These are phyloP conservation scores for Zelopaecilomyces penicillatus DNA, from an alignment of 2,329 filamentous ascomycete species.

Conservation along the genomic window DNA sequence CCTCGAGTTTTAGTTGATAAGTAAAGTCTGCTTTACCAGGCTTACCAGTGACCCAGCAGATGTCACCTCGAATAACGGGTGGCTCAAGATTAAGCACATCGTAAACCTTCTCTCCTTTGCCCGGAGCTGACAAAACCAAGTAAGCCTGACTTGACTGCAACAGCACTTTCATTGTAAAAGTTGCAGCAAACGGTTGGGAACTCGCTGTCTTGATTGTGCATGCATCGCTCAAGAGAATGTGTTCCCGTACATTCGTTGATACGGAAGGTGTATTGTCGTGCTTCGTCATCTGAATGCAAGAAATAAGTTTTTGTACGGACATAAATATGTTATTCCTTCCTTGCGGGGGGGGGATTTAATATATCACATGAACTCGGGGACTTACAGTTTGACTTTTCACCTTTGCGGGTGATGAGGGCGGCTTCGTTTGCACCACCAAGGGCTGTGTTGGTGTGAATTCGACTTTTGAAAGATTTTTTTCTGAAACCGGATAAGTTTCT, in stretches of 20 bases:
- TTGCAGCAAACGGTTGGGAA: slow-evolving; percentile 5
- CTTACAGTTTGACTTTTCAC: no score
- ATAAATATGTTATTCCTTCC: no score
- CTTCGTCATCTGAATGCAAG: background rate
- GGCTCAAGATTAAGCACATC: slow-evolving; percentile 15
- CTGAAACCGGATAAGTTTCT: no score
- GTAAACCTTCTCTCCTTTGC: slow-evolving; percentile 10
- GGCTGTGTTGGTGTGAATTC: no score
- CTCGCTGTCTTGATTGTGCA: slow-evolving; percentile 11
- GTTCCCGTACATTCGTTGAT: slow-evolving; percentile 3
- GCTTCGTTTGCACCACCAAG: no score
- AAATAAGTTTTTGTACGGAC: background rate
- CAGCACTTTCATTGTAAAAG: slow-evolving; percentile 13
- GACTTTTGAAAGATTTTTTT: no score
- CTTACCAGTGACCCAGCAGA: slow-evolving; percentile 13
- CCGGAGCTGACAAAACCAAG: slow-evolving; percentile 12
- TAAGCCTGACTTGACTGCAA: slow-evolving; percentile 9
- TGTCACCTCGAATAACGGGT: slow-evolving; percentile 12
- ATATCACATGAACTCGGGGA: no score
- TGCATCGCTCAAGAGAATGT: slow-evolving; percentile 11
- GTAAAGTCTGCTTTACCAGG: background rate
- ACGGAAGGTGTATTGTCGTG: background rate
- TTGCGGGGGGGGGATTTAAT: no score
- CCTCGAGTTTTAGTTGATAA: slow-evolving; percentile 14
- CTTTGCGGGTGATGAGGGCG: no score